Base-by-base conservation (phyloP, 495 filamentous ascomycete species). In the Filosporella fistucella region DNA sequence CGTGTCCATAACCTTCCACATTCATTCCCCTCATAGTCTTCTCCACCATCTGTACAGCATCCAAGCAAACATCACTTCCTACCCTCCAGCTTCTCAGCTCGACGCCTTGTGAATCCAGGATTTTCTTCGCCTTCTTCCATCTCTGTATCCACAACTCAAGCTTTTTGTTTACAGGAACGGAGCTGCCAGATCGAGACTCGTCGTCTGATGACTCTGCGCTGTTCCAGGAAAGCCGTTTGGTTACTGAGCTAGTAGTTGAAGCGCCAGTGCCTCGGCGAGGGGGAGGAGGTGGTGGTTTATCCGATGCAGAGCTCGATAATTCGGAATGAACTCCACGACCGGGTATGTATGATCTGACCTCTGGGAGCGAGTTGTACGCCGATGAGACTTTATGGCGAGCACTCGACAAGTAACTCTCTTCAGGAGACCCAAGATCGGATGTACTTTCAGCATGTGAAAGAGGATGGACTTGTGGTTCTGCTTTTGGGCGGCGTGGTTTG, bases 131-230 rank as follows among this genome's bases (percentile, higher is more conserved):
- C 7, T 80, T 68, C 50, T 77, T 80, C 80, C 90, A 87, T 40
- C 94, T 69, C 46, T 84, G 76, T 44, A 74, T 68, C 94, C 94
- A 99, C 18, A 94, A 59, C 38, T 89, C 84, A 45, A 95, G 76
- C 26, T 89, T 88, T 59, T 90, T 94, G 54, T 81, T 91, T 10
- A 76, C 49, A 20, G 62, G 61, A 11, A 66, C 50, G 1, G 65
- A 65, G 1, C 59, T 49, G 4, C 60, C 47, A 24, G 54, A 30
- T 12, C 34, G 49, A 33, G 49, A 50, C 17, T 29, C 37, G n/a
- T 56, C 54, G 22, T 54, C 52, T n/a, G 51, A 47, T 4, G 54
- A 54, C 17, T 47, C 35, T 22, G 52, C 49, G 3, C 47, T 52
- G 16, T 38, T 53, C 49, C 56, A 22, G 55, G 51, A 35, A 49